Evolutionary conservation across 345 rosid genomes (phyloP).

Genomic region (Eucalyptus brandiana): DNA sequence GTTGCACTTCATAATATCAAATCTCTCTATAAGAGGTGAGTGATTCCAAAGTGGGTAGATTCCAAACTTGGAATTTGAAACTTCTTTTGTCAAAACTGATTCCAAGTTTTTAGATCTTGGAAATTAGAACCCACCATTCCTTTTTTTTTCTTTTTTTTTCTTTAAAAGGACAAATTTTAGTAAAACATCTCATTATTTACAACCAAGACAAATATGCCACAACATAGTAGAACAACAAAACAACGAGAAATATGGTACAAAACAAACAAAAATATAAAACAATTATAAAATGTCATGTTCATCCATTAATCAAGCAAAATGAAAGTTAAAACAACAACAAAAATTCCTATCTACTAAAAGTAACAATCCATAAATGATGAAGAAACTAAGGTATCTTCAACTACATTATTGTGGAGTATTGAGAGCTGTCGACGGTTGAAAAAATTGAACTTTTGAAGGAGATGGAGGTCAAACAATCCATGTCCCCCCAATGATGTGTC

Average conservation of each 20-base stretch:
- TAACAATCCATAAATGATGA: not conserved
- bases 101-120: too few species aligned
- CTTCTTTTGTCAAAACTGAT: too few species aligned
- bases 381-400: not conserved
- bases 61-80: too few species aligned
- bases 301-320: not conserved
- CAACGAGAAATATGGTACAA: fast-evolving
- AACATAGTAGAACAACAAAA: not conserved
- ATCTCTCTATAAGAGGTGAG: too few species aligned
- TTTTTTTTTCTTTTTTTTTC: too few species aligned
- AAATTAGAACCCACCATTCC: too few species aligned
- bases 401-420: fast-evolving
- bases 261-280: not conserved
- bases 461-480: not conserved
- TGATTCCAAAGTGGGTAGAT: too few species aligned
- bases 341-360: not conserved
- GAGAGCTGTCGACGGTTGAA: fast-evolving
- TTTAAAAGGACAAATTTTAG: not conserved
- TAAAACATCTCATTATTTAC: not conserved
- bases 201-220: not conserved
- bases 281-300: not conserved
- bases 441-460: not conserved
- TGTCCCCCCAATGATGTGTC: not conserved
- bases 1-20: too few species aligned
- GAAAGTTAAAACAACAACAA: not conserved